phyloP scores from a whole-genome alignment of 2,329 filamentous ascomycete species.

The Penicillium sp. region DNA sequence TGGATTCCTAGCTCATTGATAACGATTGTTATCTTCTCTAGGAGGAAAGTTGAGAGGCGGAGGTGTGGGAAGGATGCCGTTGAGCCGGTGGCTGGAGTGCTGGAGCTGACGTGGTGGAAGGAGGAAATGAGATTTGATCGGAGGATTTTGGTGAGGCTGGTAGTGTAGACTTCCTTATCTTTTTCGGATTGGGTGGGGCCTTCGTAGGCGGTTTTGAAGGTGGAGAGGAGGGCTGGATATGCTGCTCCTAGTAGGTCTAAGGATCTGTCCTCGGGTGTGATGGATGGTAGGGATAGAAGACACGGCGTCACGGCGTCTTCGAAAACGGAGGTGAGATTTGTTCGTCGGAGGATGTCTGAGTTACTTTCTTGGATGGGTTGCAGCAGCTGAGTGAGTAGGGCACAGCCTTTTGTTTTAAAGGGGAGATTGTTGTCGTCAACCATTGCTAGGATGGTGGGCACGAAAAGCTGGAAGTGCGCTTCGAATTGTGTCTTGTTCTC shows the following conservation, averaged over 20 bases:
- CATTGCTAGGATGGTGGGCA: slow-evolving; percentile 43
- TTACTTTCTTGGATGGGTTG: slow-evolving; percentile 33
- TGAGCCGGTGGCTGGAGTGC: slow-evolving; percentile 42
- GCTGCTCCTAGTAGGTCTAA: slow-evolving; percentile 60
- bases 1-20: slow-evolving; percentile 37
- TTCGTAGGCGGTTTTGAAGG: slow-evolving; percentile 50
- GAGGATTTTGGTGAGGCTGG: slow-evolving; percentile 27
- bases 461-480: slow-evolving; percentile 43
- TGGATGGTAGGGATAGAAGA: slow-evolving; percentile 70
- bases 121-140: slow-evolving; percentile 38
- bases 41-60: slow-evolving; percentile 49
- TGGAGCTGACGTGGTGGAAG: slow-evolving; percentile 48
- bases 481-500: slow-evolving; percentile 34
- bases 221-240: slow-evolving; percentile 63
- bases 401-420: slow-evolving; percentile 41
- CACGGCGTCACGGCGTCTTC: slow-evolving; percentile 55
- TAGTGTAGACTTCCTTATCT: slow-evolving; percentile 24
- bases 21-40: slow-evolving; percentile 28
- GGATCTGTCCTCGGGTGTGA: slow-evolving; percentile 73
- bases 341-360: slow-evolving; percentile 42
- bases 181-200: slow-evolving; percentile 22
- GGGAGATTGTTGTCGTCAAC: slow-evolving; percentile 42
- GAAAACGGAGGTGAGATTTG: slow-evolving; percentile 46
- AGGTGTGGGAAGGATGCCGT: slow-evolving; percentile 45
- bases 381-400: slow-evolving; percentile 36